These are phyloP conservation scores for Piromyces sp. DNA, from an alignment of 192 early-diverging fungal species.

Conservation along the genomic window DNA sequence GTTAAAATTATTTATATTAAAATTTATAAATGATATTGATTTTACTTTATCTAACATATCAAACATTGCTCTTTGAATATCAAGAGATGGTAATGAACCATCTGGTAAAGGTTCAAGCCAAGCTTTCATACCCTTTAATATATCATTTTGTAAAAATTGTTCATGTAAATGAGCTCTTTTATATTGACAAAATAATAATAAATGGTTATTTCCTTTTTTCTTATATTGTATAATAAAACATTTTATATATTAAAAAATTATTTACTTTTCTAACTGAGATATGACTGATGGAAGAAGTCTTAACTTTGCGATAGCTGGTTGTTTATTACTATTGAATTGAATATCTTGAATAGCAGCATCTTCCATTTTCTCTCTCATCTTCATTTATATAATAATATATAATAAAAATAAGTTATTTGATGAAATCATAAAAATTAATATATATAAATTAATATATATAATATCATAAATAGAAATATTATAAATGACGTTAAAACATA, in stretches of 20 bases:
- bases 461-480: too few species aligned
- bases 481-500: not conserved
- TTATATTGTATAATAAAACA: too few species aligned
- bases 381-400: too few species aligned
- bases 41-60: slow-evolving; percentile 43
- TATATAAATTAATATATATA: too few species aligned
- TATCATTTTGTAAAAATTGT: slow-evolving; percentile 63
- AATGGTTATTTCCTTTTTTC: too few species aligned
- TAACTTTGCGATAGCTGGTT: slow-evolving; percentile 51
- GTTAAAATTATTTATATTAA: too few species aligned
- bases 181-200: too few species aligned
- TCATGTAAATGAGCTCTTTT: slow-evolving; percentile 42
- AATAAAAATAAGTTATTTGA: too few species aligned
- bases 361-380: slow-evolving; percentile 21
- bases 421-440: too few species aligned
- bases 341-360: slow-evolving; percentile 43
- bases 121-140: slow-evolving; percentile 62
- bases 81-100: slow-evolving; percentile 70
- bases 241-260: too few species aligned
- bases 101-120: slow-evolving; percentile 87
- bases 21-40: too few species aligned
- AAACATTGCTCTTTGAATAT: slow-evolving; percentile 69
- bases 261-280: slow-evolving; percentile 33
- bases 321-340: slow-evolving; percentile 32
- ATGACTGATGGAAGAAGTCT: slow-evolving; percentile 39